Evolutionary conservation across 306 rosid species (phyloP).

Genomic region (Begonia masoniana): DNA sequence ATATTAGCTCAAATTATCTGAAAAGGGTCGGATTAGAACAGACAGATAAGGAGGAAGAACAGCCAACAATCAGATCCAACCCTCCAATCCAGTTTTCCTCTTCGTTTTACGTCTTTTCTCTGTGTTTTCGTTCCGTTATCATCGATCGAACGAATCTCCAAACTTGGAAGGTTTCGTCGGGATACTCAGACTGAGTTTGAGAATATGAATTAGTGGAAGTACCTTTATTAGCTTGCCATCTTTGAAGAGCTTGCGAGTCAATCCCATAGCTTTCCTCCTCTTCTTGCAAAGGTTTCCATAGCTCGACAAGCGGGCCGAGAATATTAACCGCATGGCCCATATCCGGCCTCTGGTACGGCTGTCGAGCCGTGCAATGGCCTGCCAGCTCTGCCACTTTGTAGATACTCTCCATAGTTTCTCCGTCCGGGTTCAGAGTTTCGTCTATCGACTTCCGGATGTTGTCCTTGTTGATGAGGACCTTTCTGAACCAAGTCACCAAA

Average conservation of each 20-base stretch:
- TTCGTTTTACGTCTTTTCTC: too few relatives aligned
- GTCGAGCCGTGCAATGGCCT: slow-evolving; percentile 45
- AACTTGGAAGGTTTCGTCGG: slow-evolving; percentile 38
- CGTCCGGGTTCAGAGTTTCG: slow-evolving; percentile 31
- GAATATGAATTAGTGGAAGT: slow-evolving; percentile 34
- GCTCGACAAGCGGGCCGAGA: slow-evolving; percentile 4
- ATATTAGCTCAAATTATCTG: too few relatives aligned
- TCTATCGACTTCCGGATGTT: slow-evolving; percentile 46
- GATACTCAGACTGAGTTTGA: slow-evolving; percentile 43
- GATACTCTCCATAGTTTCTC: slow-evolving; percentile 45
- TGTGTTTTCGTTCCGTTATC: background rate
- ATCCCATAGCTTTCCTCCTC: slow-evolving; percentile 1
- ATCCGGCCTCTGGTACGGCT: slow-evolving; percentile 46
- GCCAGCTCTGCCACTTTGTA: slow-evolving; percentile 39
- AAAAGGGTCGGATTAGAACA: too few relatives aligned
- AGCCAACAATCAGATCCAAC: too few relatives aligned
- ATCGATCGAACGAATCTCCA: slow-evolving; percentile 24
- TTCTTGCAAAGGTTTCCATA: background rate
- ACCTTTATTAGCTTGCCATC: slow-evolving; percentile 55
- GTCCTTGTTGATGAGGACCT: slow-evolving; percentile 33
- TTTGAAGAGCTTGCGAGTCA: slow-evolving; percentile 22
- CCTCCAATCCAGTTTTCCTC: too few relatives aligned
- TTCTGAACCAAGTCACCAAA: slow-evolving; percentile 41
- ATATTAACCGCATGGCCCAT: slow-evolving; percentile 29
- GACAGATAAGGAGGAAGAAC: too few relatives aligned